Percentiles rank a stretch among this genome's conserved stretches.
These are phyloP conservation scores for Hypholoma fasciculare DNA, from an alignment of 768 basidiomycete genomes.

Conservation along the genomic window DNA sequence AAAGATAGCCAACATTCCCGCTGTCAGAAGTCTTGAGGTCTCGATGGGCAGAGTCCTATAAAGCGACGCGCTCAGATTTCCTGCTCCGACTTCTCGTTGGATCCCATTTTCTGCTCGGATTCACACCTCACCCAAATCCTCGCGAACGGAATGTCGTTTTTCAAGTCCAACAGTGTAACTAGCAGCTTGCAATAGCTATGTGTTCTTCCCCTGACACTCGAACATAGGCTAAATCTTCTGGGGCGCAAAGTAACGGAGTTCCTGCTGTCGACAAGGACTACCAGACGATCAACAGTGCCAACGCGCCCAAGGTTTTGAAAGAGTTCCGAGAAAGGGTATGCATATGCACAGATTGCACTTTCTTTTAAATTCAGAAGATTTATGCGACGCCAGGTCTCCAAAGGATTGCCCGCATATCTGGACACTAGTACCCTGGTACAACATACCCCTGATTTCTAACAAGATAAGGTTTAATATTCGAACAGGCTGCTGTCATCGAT, in stretches of 20 bases:
- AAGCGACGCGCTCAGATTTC: not conserved
- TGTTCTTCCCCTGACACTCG: not conserved
- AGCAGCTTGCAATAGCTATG: not conserved
- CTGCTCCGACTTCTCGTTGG: not conserved
- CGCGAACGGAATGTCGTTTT: slow-evolving; percentile 6
- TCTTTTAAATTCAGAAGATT: not conserved
- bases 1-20: slow-evolving; percentile 1
- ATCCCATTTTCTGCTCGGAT: not conserved
- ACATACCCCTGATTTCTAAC: not conserved
- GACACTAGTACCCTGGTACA: slow-evolving; percentile 46
- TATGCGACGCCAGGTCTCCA: slow-evolving; percentile 38
- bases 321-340: slow-evolving; percentile 44
- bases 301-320: slow-evolving; percentile 34
- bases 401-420: slow-evolving; percentile 33
- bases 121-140: slow-evolving; percentile 1
- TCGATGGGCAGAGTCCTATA: not conserved
- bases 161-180: not conserved
- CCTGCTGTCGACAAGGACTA: slow-evolving; percentile 18
- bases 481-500: slow-evolving; percentile 65
- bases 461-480: not conserved
- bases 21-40: slow-evolving; percentile 1
- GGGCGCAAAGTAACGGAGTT: slow-evolving; percentile 1
- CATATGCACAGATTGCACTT: not conserved
- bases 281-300: slow-evolving; percentile 17
- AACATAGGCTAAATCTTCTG: slow-evolving; percentile 1